Evolutionary conservation across 2,329 filamentous ascomycete species (phyloP).

Genomic region (Colletotrichum spaethianum): DNA sequence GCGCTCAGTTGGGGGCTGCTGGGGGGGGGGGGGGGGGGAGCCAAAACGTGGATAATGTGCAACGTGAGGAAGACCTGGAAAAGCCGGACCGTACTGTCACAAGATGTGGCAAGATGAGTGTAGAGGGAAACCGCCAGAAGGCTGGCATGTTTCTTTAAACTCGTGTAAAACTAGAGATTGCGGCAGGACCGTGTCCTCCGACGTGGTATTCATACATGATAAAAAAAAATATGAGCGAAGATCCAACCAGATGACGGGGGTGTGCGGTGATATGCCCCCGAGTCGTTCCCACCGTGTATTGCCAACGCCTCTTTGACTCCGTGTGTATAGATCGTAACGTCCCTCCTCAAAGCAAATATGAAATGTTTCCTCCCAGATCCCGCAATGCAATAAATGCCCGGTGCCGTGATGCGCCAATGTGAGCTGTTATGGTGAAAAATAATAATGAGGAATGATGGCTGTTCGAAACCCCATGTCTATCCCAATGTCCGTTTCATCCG

Average conservation of each 20-base stretch:
- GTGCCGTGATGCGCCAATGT: conserved; percentile 29
- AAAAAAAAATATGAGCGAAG: conserved; percentile 5
- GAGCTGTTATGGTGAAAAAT: neutral
- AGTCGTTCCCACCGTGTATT: neutral
- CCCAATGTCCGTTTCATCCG: conserved; percentile 1
- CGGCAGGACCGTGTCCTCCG: conserved; percentile 4
- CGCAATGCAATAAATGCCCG: conserved; percentile 36
- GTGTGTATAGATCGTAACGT: neutral
- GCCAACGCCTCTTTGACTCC: conserved; percentile 15
- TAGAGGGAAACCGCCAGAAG: neutral
- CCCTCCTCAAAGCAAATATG: conserved; percentile 5
- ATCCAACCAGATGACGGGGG: neutral
- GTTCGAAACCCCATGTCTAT: conserved; percentile 9
- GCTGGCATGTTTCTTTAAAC: neutral
- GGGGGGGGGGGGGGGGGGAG: too few species aligned
- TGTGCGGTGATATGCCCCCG: neutral
- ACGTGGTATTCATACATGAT: conserved; percentile 38
- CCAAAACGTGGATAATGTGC: too few species aligned
- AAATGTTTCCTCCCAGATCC: conserved; percentile 6
- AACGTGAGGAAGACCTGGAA: neutral
- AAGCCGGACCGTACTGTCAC: neutral
- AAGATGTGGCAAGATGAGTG: neutral
- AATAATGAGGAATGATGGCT: neutral
- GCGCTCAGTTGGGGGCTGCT: neutral
- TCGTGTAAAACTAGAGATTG: conserved; percentile 12